A percentile compares a stretch with the other conserved stretches of the same genome.
These are phyloP conservation scores for Dryas octopetala DNA, from an alignment of 306 rosid species.

Conservation along the genomic window DNA sequence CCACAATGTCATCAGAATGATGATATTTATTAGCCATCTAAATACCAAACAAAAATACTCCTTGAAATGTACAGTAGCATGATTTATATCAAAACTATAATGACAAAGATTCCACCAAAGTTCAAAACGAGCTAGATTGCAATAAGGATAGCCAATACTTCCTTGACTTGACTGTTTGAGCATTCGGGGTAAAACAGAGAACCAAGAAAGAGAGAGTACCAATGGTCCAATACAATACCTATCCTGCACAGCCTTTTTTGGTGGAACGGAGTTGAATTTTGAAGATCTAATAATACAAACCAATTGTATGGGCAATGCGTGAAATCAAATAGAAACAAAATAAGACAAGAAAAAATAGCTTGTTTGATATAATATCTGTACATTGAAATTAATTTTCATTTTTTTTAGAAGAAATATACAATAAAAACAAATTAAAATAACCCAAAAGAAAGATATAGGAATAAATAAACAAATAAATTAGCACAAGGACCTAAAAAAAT, in stretches of 20 bases:
- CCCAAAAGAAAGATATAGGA: conserved; percentile 12
- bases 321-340: not conserved
- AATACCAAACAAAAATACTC: not conserved
- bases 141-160: not conserved
- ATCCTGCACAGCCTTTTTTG: not conserved
- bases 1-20: not conserved
- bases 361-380: not conserved
- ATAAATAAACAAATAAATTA: not conserved
- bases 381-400: not conserved
- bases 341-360: not conserved
- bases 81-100: not conserved
- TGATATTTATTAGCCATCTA: not conserved
- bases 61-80: not conserved
- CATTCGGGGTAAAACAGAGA: not conserved
- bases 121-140: not conserved
- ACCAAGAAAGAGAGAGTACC: not conserved
- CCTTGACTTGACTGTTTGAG: not conserved
- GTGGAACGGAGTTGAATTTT: not conserved
- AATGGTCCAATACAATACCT: not conserved
- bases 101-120: not conserved
- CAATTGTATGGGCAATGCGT: not conserved
- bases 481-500: conserved; percentile 61
- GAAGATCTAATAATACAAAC: conserved; percentile 16
- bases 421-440: not conserved
- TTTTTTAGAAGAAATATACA: too few relatives aligned